Conservation (phyloP, 148 eudicot genomes). For the Hydrangea macrophylla region DNA sequence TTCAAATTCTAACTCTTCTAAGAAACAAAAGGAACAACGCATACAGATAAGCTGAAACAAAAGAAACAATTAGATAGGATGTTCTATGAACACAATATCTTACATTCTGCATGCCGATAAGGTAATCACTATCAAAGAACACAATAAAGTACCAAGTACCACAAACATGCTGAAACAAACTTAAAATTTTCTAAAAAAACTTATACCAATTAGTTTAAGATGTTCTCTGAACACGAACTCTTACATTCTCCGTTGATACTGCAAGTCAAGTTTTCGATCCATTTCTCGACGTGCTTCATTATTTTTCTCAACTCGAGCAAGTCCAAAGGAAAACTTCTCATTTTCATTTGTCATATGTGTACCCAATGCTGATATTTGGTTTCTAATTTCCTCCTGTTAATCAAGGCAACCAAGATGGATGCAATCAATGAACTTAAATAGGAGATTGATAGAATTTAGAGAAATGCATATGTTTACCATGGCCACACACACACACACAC, state of each 20-base stretch:
- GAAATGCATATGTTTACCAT: neutral
- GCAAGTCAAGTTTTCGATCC: conserved; percentile 76
- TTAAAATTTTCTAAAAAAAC: neutral
- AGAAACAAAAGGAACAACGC: neutral
- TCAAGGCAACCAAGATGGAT: neutral
- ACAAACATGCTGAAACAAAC: neutral
- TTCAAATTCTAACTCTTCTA: neutral
- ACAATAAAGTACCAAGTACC: neutral
- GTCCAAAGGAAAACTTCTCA: conserved; percentile 54
- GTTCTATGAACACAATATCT: no score
- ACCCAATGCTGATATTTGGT: conserved; percentile 52
- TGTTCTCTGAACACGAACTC: conserved; percentile 20
- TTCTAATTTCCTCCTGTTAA: conserved; percentile 72
- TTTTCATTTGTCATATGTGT: conserved; percentile 46
- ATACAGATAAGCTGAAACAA: no score
- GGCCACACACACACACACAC: no score
- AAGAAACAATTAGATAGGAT: neutral
- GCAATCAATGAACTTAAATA: neutral
- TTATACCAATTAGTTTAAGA: neutral
- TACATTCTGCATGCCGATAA: no score
- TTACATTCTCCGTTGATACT: conserved; percentile 85
- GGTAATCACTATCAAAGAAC: neutral
- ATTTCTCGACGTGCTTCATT: conserved; percentile 52
- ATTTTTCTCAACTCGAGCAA: conserved; percentile 45
- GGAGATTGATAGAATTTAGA: neutral